Conservation (phyloP, 768 basidiomycete species). For the Mycena olivaceomarginata region DNA sequence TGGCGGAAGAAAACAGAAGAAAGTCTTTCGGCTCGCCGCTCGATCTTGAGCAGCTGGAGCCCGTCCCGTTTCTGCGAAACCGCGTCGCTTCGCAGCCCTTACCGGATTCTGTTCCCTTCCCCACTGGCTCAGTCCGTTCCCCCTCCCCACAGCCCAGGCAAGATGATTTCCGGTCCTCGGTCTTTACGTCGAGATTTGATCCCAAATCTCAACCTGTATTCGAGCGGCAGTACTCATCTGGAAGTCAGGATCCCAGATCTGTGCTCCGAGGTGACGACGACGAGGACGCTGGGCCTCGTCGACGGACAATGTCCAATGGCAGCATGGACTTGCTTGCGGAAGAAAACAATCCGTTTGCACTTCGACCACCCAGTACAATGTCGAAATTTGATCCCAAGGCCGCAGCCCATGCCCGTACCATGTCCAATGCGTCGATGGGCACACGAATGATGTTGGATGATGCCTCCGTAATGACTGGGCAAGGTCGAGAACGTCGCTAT, state of each 20-base stretch:
- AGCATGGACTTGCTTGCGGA: constrained; percentile 68
- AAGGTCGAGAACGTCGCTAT: constrained; percentile 73
- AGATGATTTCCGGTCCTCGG: constrained; percentile 50
- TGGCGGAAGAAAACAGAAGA: constrained; percentile 61
- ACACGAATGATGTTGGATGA: constrained; percentile 77
- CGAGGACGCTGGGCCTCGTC: constrained; percentile 57
- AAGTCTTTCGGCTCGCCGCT: constrained; percentile 77
- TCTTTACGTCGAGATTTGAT: constrained; percentile 44
- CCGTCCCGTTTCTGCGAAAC: constrained; percentile 66
- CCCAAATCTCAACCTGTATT: constrained; percentile 59
- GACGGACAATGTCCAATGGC: constrained; percentile 62
- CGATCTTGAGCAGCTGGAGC: constrained; percentile 70
- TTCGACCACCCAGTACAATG: constrained; percentile 78
- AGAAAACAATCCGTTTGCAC: constrained; percentile 83
- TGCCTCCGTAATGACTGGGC: constrained; percentile 63
- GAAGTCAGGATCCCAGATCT: constrained; percentile 70
- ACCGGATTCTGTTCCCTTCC: constrained; percentile 76
- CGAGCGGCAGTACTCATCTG: constrained; percentile 69
- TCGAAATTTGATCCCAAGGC: constrained; percentile 91
- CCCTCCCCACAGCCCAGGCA: constrained; percentile 66
- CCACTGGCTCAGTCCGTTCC: constrained; percentile 71
- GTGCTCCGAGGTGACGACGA: constrained; percentile 60
- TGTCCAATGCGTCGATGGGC: constrained; percentile 80
- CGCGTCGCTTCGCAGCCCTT: constrained; percentile 70
- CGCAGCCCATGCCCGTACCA: constrained; percentile 72